Evolutionary conservation across 305 asterid genomes (phyloP), one percentile per base, ranked within the genome.

Genomic region (Fraxinus nigra): DNA sequence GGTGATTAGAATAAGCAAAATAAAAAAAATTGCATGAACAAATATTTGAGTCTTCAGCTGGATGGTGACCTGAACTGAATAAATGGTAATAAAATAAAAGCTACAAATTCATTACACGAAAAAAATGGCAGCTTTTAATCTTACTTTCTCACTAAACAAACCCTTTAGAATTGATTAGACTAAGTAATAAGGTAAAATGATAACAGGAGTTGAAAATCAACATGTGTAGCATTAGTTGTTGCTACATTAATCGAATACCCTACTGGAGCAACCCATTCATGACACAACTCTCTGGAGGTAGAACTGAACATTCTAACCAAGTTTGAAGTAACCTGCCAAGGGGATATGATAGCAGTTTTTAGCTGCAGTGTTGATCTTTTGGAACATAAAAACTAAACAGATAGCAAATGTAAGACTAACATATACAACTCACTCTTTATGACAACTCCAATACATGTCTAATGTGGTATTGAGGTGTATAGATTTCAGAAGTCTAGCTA

Each of bases 151-250:
- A 70, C 26, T 85, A 43, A 51, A 40, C 28, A 72, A 72, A 78
- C 61, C 43, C 33, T 73, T 59, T 69, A 22, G 69, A 75, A 37
- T 48, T 75, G 33, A 80, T 82, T 65, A 4, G 80, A 59, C 75
- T 54, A 38, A 48, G 56, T 38, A 24, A 8, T 63, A 65, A 11
- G 73, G 35, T 26, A 65, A 20, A 65, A 13, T 11, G 3, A 28
- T 10, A 28, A 28, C 18, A 65, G 35, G 7, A 74, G 70, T 77
- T 48, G 75, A 84, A 84, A 75, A 82, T 74, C 79, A 35, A 93
- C 98, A 96, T 95, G 98, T 74, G 97, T 89, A 74, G 95, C 91
- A 88, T 93, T 95, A 78, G 98, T 98, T 28, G 98, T 95, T 82
- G 98, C 98, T 86, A 95, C 98, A 89, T 94, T 94, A 87, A 93